phyloP scores from a whole-genome alignment of 75 land plant genomes.

The Pinus albicaulis region DNA sequence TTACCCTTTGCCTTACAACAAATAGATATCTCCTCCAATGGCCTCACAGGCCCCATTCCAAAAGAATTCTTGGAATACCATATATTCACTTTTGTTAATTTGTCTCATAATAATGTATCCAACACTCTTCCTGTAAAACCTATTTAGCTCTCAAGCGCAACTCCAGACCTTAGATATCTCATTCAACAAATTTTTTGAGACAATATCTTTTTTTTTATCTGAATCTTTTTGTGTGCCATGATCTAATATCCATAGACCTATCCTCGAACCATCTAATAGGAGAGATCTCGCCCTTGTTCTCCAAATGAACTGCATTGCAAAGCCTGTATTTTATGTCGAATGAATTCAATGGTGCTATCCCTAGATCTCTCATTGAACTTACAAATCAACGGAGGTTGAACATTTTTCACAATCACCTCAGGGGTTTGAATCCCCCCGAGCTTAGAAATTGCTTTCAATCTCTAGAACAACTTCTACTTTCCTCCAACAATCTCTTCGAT shows the following conservation, averaged over 20 bases:
- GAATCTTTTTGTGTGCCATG: conserved; percentile 21
- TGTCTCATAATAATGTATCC: conserved; percentile 51
- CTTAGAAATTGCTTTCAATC: conserved; percentile 46
- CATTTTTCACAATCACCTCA: conserved; percentile 53
- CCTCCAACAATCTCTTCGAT: conserved; percentile 58
- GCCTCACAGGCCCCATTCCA: conserved; percentile 33
- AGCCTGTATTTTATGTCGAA: conserved; percentile 49
- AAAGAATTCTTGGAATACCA: conserved; percentile 20
- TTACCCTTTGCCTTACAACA: conserved; percentile 20
- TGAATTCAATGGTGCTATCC: conserved; percentile 43
- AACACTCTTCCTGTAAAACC: conserved; percentile 25
- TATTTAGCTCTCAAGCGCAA: conserved; percentile 18
- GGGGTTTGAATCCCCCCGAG: conserved; percentile 56
- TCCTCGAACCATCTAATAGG: conserved; percentile 35
- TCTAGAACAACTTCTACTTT: conserved; percentile 37
- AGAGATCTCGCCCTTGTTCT: conserved; percentile 26
- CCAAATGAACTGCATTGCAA: conserved; percentile 37
- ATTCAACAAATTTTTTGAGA: conserved; percentile 59
- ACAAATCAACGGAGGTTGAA: conserved; percentile 43
- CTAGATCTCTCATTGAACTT: conserved; percentile 32
- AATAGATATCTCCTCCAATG: conserved; percentile 46
- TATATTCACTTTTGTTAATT: conserved; percentile 31
- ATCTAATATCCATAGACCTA: conserved; percentile 43
- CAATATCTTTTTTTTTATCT: conserved; percentile 20
- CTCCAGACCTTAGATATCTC: conserved; percentile 72